These are phyloP conservation scores for Ramaria sp. DNA, from an alignment of 768 basidiomycete genomes.

Conservation along the genomic window DNA sequence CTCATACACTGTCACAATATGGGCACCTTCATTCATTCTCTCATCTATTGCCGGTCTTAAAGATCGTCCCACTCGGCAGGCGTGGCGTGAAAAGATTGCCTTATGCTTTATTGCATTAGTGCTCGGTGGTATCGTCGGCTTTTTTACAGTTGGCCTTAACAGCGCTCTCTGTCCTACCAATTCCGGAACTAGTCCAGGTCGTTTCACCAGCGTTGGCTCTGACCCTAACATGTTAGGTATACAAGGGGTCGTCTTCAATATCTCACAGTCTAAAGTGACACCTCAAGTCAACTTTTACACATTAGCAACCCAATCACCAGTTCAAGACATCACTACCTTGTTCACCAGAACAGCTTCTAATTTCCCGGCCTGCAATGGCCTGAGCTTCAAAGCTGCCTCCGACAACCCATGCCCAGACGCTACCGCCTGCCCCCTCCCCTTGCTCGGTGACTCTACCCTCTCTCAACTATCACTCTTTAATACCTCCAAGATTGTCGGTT, in stretches of 20 bases:
- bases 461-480: constrained; percentile 50
- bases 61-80: constrained; percentile 69
- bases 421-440: constrained; percentile 57
- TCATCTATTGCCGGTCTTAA: constrained; percentile 67
- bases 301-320: constrained; percentile 46
- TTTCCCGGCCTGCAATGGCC: constrained; percentile 53
- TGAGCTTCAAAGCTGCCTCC: constrained; percentile 56
- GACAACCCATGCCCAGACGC: constrained; percentile 59
- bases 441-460: constrained; percentile 47
- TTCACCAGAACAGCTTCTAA: constrained; percentile 65
- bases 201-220: constrained; percentile 41
- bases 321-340: constrained; percentile 82
- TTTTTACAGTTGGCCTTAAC: constrained; percentile 90
- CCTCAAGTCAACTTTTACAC: constrained; percentile 45
- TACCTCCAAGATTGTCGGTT: constrained; percentile 67
- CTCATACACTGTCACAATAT: constrained; percentile 73
- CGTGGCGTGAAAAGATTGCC: constrained; percentile 96
- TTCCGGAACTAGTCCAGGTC: constrained; percentile 31
- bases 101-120: constrained; percentile 79
- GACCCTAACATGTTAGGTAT: constrained; percentile 59
- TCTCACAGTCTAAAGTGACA: constrained; percentile 39
- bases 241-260: constrained; percentile 68
- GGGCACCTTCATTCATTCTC: constrained; percentile 78
- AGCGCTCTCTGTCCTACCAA: constrained; percentile 76
- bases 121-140: constrained; percentile 74